Conservation (phyloP, 2,329 filamentous ascomycete genomes). For the Cordyceps cateniannulata region DNA sequence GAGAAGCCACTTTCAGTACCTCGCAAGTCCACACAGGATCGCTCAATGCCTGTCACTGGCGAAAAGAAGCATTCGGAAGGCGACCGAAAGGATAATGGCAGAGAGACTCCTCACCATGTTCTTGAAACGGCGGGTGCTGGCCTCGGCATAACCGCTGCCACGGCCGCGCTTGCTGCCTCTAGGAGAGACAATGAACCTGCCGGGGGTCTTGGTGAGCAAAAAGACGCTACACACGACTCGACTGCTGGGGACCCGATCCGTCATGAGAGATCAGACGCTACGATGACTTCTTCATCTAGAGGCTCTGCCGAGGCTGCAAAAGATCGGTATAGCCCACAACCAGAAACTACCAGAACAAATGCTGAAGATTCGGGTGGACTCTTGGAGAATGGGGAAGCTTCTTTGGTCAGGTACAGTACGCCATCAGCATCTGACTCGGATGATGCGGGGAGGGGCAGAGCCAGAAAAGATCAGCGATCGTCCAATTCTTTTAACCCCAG, state of each 20-base stretch:
- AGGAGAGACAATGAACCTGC: slow-evolving; percentile 28
- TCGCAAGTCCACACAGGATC: slow-evolving; percentile 13
- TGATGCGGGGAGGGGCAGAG: slow-evolving; percentile 29
- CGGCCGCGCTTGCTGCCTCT: slow-evolving; percentile 33
- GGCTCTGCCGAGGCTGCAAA: neutral
- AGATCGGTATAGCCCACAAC: neutral
- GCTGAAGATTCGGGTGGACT: neutral
- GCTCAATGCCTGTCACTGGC: neutral
- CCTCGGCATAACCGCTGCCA: slow-evolving; percentile 41
- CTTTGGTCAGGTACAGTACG: slow-evolving; percentile 28
- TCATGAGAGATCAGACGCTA: neutral
- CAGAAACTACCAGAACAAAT: neutral
- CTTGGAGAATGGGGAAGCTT: neutral
- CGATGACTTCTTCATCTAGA: neutral
- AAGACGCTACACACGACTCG: neutral
- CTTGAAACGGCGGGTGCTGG: slow-evolving; percentile 44
- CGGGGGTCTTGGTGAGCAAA: neutral
- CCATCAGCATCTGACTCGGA: slow-evolving; percentile 35
- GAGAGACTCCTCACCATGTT: neutral
- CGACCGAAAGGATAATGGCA: neutral
- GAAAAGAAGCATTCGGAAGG: neutral
- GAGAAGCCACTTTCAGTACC: slow-evolving; percentile 17
- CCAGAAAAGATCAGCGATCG: slow-evolving; percentile 31
- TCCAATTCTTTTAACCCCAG: slow-evolving; percentile 46
- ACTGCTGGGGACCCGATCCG: neutral